Evolutionary conservation across 208 protist genomes (phyloP).

Genomic region (Strigomonas galati): DNA sequence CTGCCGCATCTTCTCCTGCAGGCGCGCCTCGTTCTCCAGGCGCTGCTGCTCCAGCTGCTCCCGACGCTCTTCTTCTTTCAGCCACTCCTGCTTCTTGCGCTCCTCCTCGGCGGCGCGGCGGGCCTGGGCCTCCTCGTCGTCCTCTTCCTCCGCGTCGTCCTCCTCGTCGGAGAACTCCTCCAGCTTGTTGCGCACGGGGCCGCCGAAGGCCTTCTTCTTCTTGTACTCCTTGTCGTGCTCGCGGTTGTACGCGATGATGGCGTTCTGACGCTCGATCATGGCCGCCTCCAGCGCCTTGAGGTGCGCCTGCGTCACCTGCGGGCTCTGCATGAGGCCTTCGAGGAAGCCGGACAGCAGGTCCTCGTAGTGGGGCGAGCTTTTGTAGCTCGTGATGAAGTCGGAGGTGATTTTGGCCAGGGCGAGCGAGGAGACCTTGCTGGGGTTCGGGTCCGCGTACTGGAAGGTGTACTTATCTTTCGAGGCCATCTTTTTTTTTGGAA

Average conservation of each 20-base stretch:
- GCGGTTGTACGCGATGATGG: constrained; percentile 57
- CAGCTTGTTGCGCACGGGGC: constrained; percentile 30
- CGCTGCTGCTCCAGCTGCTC: constrained; percentile 52
- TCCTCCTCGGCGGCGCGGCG: constrained; percentile 39
- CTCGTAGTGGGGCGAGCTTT: constrained; percentile 51
- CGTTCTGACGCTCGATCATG: constrained; percentile 48
- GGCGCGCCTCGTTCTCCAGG: constrained; percentile 52
- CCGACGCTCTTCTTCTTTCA: constrained; percentile 40
- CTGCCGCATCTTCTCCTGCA: constrained; percentile 45
- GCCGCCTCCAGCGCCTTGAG: constrained; percentile 39
- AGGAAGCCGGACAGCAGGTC: constrained; percentile 47
- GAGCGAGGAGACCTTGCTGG: constrained; percentile 38
- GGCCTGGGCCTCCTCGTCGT: constrained; percentile 21
- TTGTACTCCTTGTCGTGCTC: constrained; percentile 59
- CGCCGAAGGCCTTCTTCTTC: constrained; percentile 44
- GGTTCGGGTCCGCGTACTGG: constrained; percentile 67
- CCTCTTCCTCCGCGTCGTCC: constrained; percentile 26
- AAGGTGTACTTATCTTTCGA: constrained; percentile 65
- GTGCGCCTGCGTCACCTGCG: constrained; percentile 33
- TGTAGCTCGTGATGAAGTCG: constrained; percentile 60
- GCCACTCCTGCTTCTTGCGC: constrained; percentile 36
- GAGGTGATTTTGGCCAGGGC: constrained; percentile 60
- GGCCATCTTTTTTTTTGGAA: constrained; percentile 5
- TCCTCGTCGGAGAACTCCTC: constrained; percentile 53
- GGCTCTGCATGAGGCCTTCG: constrained; percentile 29